These are phyloP conservation scores for Neotropicomus parvogracilis DNA, from an alignment of 1,284 basidiomycete genomes.

Conservation along the genomic window DNA sequence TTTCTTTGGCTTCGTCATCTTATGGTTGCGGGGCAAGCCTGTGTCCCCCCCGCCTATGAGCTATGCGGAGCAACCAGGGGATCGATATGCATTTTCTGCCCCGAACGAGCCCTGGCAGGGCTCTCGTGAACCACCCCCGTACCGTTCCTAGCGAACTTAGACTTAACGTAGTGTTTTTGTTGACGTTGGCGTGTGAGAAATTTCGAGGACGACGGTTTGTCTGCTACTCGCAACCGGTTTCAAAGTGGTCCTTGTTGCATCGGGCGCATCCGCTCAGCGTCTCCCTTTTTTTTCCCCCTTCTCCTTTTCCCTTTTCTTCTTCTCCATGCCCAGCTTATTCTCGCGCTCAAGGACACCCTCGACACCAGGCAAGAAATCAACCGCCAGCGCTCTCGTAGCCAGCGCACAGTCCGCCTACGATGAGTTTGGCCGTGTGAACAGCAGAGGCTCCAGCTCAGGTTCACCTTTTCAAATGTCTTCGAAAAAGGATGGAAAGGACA, in stretches of 20 bases:
- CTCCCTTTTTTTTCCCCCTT: background rate
- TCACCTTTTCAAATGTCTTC: conserved; percentile 18
- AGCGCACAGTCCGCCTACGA: conserved; percentile 37
- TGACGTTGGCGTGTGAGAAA: conserved; percentile 24
- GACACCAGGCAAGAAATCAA: conserved; percentile 39
- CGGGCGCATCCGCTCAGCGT: conserved; percentile 12
- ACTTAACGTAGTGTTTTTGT: background rate
- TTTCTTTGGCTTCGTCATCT: conserved; percentile 7
- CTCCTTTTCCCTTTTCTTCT: background rate
- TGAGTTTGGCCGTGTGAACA: conserved; percentile 64
- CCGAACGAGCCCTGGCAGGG: background rate
- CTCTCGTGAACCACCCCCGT: background rate
- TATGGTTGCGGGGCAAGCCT: background rate
- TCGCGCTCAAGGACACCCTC: conserved; percentile 53
- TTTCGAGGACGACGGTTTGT: conserved; percentile 8
- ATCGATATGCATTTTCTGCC: conserved; percentile 8
- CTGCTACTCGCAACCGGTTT: conserved; percentile 10
- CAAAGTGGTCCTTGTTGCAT: conserved; percentile 14
- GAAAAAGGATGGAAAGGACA: conserved; percentile 46
- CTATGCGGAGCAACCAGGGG: background rate
- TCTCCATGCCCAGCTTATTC: conserved; percentile 55
- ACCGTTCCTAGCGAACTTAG: no score
- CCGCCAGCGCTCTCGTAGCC: conserved; percentile 13
- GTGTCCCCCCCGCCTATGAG: background rate
- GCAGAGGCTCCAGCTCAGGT: conserved; percentile 37